These are phyloP conservation scores for Fusarium sacchari DNA, from an alignment of 2,329 filamentous ascomycete species.

Conservation along the genomic window DNA sequence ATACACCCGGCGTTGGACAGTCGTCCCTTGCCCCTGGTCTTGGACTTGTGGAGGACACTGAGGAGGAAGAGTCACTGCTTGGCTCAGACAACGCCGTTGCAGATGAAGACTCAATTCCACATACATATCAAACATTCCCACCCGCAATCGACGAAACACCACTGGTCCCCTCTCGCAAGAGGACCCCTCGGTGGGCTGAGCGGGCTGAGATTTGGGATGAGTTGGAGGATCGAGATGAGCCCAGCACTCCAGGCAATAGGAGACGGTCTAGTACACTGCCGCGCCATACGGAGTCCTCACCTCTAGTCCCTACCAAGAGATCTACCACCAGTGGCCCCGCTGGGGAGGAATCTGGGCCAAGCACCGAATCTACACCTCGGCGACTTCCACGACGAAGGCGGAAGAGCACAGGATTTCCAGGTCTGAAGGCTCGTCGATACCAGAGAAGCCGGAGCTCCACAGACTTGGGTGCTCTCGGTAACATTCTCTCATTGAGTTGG, in stretches of 20 bases:
- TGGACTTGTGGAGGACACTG: slow-evolving; percentile 78
- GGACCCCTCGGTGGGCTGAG: slow-evolving; percentile 69
- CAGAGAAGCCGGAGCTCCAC: slow-evolving; percentile 52
- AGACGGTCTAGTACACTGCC: slow-evolving; percentile 62
- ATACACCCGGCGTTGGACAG: slow-evolving; percentile 67
- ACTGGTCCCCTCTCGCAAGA: slow-evolving; percentile 56
- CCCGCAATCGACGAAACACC: slow-evolving; percentile 51
- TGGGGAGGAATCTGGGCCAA: slow-evolving; percentile 43
- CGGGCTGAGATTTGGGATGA: slow-evolving; percentile 88
- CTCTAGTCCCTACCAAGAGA: slow-evolving; percentile 51
- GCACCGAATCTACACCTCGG: slow-evolving; percentile 46
- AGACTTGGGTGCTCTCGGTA: slow-evolving; percentile 61
- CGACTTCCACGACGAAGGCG: slow-evolving; percentile 57
- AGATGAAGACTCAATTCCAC: slow-evolving; percentile 52
- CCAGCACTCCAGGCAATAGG: slow-evolving; percentile 53
- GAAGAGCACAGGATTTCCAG: slow-evolving; percentile 70
- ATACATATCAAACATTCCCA: slow-evolving; percentile 61
- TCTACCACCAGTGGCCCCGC: slow-evolving; percentile 45
- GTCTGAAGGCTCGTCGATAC: slow-evolving; percentile 64
- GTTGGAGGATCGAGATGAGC: slow-evolving; percentile 76
- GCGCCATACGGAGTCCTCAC: slow-evolving; percentile 52
- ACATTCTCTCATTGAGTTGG: slow-evolving; percentile 67
- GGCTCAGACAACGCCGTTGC: slow-evolving; percentile 57
- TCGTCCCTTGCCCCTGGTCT: slow-evolving; percentile 84
- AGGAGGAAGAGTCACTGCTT: slow-evolving; percentile 65